Evolutionary conservation across 345 rosid species (phyloP), one percentile per base, ranked within the genome.

Genomic region (Eucalyptus camaldulensis): DNA sequence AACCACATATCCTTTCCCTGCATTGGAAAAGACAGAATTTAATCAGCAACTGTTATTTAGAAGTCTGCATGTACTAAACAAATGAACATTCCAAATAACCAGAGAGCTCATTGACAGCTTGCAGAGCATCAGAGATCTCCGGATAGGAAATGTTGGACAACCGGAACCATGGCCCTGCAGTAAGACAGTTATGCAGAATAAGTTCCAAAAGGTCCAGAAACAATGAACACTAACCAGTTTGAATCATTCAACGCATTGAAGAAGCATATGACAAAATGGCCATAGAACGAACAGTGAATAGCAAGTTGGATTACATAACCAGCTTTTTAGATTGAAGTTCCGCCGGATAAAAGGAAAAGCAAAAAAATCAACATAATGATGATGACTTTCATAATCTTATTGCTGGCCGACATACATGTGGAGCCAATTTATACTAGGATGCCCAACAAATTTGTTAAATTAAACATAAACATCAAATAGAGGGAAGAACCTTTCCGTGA

Each of bases 81-180:
- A 47, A 69, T 86, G 43, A 15, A 45, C 88, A 49, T 88, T 37
- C 54, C 33, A 45, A 56, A 90, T 87, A 93, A 97, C 99, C 98
- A 89, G 93, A 92, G 65, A 97, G 96, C 76, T 92, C 95, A 51
- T 91, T 92, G 88, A 93, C 65, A 80, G 98, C 97, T 90, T 92
- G 93, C 89, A 90, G 88, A 90, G 91, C 89, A 94, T 96, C 91
- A 54, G 91, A 90, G 86, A 96, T 90, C 94, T 97, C 99, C 72
- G 93, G 92, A 89, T 96, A 97, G 15, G 93, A 91, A 91, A 96
- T 93, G 90, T 90, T 94, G 62, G 97, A 94, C 90, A 95, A 62
- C 90, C 95, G 95, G 86, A 97, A 96, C 99, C 99, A 97, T 83
- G 98, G 98, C 87, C 98, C 99, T 96, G 91, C 87, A 90, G 62